Evolutionary conservation across 31 red algal species (phyloP).

Genomic region (Odonthalia washingtoniensis): DNA sequence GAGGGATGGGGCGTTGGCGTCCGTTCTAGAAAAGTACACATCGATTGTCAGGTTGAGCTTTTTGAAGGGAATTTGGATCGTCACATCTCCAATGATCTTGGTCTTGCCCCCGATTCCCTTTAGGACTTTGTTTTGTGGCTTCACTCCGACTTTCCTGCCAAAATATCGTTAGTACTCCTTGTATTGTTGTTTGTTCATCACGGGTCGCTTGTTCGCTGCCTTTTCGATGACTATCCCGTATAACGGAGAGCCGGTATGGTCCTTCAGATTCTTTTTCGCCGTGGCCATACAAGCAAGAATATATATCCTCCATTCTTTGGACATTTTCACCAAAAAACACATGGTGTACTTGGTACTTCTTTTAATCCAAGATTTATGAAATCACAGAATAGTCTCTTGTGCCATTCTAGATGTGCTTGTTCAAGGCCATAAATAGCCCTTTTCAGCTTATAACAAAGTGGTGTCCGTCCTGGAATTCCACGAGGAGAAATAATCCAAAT

Average conservation of each 20-base stretch:
- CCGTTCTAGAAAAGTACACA: not conserved
- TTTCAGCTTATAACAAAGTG: not conserved
- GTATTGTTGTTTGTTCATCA: too few species aligned
- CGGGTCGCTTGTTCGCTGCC: too few species aligned
- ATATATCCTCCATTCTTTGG: not conserved
- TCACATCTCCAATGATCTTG: too few species aligned
- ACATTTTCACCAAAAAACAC: not conserved
- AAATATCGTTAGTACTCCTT: too few species aligned
- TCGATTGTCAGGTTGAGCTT: conserved; percentile 12
- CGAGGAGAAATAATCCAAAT: conserved; percentile 16
- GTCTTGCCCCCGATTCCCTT: too few species aligned
- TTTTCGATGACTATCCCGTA: too few species aligned
- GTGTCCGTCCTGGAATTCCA: not conserved
- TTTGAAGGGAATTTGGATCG: conserved; percentile 33
- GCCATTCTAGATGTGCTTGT: conserved; percentile 27
- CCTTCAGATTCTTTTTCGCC: too few species aligned
- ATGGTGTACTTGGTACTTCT: conserved; percentile 23
- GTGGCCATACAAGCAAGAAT: not conserved
- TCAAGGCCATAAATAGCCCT: conserved; percentile 18
- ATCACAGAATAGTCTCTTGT: not conserved
- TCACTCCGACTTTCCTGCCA: too few species aligned
- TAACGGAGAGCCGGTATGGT: too few species aligned
- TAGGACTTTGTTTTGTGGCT: too few species aligned
- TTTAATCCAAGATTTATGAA: conserved; percentile 2
- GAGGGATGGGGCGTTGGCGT: not conserved